phyloP scores from a whole-genome alignment of 2,329 filamentous ascomycete genomes.

The Cercospora nicotianae region DNA sequence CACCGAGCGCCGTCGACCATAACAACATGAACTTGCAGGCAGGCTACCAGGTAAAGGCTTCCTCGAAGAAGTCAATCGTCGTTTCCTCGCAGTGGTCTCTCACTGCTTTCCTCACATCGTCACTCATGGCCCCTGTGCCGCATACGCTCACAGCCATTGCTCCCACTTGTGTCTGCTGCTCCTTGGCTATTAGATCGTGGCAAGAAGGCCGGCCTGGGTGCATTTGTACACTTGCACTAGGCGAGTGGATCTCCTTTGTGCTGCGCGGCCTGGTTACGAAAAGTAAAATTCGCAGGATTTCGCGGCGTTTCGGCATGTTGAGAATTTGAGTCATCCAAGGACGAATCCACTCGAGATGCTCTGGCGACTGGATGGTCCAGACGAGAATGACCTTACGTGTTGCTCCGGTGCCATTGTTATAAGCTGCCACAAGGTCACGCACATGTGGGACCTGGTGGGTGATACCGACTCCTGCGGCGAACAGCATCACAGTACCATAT shows the following conservation, averaged over 20 bases:
- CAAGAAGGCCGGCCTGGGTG: constrained; percentile 86
- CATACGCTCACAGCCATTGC: constrained; percentile 86
- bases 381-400: constrained; percentile 79
- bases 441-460: constrained; percentile 92
- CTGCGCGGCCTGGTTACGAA: constrained; percentile 88
- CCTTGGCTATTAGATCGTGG: constrained; percentile 73
- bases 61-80: constrained; percentile 75
- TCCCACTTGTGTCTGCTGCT: constrained; percentile 78
- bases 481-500: constrained; percentile 87
- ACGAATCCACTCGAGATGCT: constrained; percentile 89
- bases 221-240: constrained; percentile 82
- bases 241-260: constrained; percentile 75
- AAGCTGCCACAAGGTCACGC: constrained; percentile 59
- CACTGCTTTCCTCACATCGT: constrained; percentile 70
- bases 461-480: constrained; percentile 91
- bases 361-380: constrained; percentile 88
- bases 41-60: constrained; percentile 67
- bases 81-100: constrained; percentile 63
- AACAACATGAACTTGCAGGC: not conserved
- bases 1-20: not conserved
- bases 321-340: constrained; percentile 89
- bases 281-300: constrained; percentile 80
- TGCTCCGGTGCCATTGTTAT: constrained; percentile 71
- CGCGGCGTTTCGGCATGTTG: constrained; percentile 74
- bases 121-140: constrained; percentile 70